Conservation (phyloP, 345 rosid species). For the Schrenkiella parvula region DNA sequence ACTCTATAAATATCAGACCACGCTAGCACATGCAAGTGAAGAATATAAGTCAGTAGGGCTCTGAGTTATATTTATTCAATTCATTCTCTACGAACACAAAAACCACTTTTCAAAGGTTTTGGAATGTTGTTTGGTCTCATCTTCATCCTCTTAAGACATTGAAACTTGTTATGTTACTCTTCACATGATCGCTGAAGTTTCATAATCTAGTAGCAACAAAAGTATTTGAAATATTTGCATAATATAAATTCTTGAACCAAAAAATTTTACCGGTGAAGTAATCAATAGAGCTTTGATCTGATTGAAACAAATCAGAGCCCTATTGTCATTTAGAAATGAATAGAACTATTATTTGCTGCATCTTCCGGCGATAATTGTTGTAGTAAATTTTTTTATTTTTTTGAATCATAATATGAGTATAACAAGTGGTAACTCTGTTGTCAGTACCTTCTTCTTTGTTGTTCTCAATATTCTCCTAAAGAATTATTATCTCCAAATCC, state of each 20-base stretch:
- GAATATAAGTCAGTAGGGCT: constrained; percentile 5
- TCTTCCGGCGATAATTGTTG: not conserved
- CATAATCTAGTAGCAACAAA: not conserved
- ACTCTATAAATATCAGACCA: constrained; percentile 16
- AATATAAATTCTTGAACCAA: not conserved
- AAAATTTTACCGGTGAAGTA: not conserved
- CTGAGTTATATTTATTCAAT: constrained; percentile 6
- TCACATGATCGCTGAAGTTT: not conserved
- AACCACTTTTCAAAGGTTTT: constrained; percentile 12
- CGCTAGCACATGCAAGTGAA: constrained; percentile 8
- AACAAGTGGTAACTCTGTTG: constrained; percentile 10
- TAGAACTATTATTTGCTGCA: not conserved
- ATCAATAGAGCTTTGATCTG: not conserved
- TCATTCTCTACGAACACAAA: constrained; percentile 3
- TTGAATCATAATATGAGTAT: not conserved
- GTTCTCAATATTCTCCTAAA: constrained; percentile 1
- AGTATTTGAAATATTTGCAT: not conserved
- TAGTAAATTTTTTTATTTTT: not conserved
- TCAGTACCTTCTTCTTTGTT: constrained; percentile 3
- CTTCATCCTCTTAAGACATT: not conserved
- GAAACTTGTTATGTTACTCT: not conserved
- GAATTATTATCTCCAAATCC: constrained; percentile 14
- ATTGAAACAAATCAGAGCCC: not conserved
- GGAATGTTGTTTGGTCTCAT: constrained; percentile 4
- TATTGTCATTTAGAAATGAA: not conserved